A percentile compares a stretch with the other conserved stretches of the same genome.
Evolutionary conservation across 2,329 filamentous ascomycete genomes (phyloP).

Genomic region (Coniochaeta prunicola): DNA sequence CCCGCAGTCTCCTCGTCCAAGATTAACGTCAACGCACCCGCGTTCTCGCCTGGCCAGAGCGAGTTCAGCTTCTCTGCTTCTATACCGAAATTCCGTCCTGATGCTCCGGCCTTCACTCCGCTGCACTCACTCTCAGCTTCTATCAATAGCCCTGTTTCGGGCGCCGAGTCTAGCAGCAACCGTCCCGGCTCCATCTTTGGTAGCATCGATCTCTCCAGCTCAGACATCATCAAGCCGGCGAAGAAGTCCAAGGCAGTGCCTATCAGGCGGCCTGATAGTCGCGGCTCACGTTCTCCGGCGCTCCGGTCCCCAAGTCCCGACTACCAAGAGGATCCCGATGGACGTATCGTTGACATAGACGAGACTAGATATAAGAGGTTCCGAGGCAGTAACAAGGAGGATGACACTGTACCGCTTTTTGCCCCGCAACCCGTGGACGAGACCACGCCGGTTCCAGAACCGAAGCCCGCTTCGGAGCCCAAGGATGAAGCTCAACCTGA

Average conservation of each 20-base stretch:
- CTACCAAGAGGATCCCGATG: conserved; percentile 46
- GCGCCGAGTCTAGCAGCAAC: conserved; percentile 33
- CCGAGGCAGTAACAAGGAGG: conserved; percentile 56
- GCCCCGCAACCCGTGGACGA: conserved; percentile 42
- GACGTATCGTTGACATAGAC: conserved; percentile 57
- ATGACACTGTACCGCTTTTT: conserved; percentile 69
- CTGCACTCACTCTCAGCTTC: conserved; percentile 38
- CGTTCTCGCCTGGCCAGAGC: conserved; percentile 61
- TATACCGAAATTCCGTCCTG: conserved; percentile 64
- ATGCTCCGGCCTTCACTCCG: conserved; percentile 71
- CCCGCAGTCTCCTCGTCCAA: conserved; percentile 33
- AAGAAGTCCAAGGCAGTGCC: conserved; percentile 80
- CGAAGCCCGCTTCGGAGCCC: conserved; percentile 4
- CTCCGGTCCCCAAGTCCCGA: conserved; percentile 7
- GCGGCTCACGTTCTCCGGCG: conserved; percentile 18
- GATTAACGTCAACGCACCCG: conserved; percentile 63
- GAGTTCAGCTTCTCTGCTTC: conserved; percentile 63
- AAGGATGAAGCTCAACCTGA: conserved; percentile 15
- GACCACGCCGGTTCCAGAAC: conserved; percentile 21
- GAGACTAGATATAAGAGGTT: conserved; percentile 70
- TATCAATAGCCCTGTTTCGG: conserved; percentile 37
- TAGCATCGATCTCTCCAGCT: conserved; percentile 55
- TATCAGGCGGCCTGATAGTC: conserved; percentile 61
- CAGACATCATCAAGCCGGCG: conserved; percentile 55
- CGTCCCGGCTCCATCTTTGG: conserved; percentile 56